Percentiles rank a stretch among this genome's conserved stretches.
Conservation (phyloP, 441 rosid species). For the Populus hybrid region DNA sequence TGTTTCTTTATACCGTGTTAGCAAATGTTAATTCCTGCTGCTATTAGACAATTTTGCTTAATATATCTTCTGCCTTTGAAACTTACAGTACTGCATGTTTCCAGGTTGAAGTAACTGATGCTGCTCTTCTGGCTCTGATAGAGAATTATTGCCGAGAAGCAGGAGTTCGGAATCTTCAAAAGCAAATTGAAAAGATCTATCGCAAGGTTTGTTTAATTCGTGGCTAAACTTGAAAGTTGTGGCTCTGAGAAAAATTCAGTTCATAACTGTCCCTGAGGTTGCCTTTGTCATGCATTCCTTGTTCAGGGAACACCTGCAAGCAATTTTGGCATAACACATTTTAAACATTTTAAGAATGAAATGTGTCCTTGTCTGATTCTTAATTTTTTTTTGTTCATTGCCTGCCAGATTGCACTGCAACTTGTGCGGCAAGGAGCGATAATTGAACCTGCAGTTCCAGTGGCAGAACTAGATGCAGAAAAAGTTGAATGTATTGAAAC, state of each 20-base stretch:
- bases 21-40: not conserved
- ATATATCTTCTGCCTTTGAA: not conserved
- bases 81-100: not conserved
- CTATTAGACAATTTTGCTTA: not conserved
- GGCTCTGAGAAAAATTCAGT: not conserved
- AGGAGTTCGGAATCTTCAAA: conserved; percentile 98
- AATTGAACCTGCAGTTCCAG: conserved; percentile 39
- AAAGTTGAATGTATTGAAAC: conserved; percentile 25
- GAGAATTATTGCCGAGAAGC: conserved; percentile 99
- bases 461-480: conserved; percentile 27
- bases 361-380: not conserved
- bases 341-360: not conserved
- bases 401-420: conserved; percentile 76
- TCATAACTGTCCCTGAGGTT: not conserved
- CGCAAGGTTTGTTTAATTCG: conserved; percentile 65
- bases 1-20: not conserved
- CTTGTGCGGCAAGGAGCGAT: conserved; percentile 72
- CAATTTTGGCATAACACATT: not conserved
- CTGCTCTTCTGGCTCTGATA: conserved; percentile 85
- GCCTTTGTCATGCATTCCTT: not conserved
- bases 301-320: not conserved
- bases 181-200: conserved; percentile 97
- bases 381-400: conserved; percentile 14
- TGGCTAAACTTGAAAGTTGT: not conserved
- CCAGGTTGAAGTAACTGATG: conserved; percentile 94